Conservation (phyloP, 2,329 filamentous ascomycete genomes). For the Aspergillus proliferans region DNA sequence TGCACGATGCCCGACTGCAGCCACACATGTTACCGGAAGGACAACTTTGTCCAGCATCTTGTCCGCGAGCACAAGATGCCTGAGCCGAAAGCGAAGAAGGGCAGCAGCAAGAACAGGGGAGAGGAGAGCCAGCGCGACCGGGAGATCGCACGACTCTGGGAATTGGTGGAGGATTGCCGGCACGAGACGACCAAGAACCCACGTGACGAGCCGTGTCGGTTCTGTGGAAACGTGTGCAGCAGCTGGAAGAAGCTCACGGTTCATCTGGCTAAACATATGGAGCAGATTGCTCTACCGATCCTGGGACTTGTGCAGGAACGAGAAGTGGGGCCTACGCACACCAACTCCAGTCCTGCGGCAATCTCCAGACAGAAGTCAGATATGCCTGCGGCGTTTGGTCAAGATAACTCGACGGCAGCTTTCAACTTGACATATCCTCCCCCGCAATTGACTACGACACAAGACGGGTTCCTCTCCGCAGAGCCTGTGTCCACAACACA, state of each 20-base stretch:
- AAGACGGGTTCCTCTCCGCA: conserved; percentile 18
- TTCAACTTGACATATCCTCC: conserved; percentile 11
- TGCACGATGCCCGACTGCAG: conserved; percentile 75
- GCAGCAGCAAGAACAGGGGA: conserved; percentile 50
- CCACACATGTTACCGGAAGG: conserved; percentile 77
- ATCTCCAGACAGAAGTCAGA: conserved; percentile 3
- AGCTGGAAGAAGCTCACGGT: conserved; percentile 92
- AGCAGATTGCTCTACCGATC: conserved; percentile 79
- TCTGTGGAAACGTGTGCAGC: conserved; percentile 73
- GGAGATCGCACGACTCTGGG: conserved; percentile 62
- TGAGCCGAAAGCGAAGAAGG: conserved; percentile 71
- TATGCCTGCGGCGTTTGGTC: background rate
- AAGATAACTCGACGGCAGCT: conserved; percentile 6
- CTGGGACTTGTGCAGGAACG: conserved; percentile 47
- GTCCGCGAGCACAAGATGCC: conserved; percentile 83
- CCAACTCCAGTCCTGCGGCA: conserved; percentile 2
- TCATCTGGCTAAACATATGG: conserved; percentile 93
- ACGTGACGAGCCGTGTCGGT: conserved; percentile 74
- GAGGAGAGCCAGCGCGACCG: conserved; percentile 23
- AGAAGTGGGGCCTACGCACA: conserved; percentile 18
- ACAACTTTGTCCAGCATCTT: conserved; percentile 90
- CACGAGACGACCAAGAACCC: conserved; percentile 60
- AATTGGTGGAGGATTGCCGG: conserved; percentile 71
- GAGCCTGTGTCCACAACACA: conserved; percentile 15
- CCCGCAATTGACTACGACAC: conserved; percentile 17